Evolutionary conservation across 306 rosid genomes (phyloP), one percentile per base, ranked within the genome.

Genomic region (Vigna nakashimae): DNA sequence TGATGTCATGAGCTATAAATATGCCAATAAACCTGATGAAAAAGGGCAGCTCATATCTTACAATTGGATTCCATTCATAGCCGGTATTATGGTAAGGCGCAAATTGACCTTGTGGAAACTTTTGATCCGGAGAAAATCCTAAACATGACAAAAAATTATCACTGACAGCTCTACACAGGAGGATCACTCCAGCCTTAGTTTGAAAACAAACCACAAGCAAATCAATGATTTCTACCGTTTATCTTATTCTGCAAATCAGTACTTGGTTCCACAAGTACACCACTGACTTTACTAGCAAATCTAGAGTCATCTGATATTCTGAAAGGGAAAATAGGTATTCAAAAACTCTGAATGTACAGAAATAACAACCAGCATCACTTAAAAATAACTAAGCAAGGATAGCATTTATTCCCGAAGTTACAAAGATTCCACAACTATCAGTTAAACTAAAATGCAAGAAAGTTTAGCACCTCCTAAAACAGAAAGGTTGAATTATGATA

Each of bases 31-130:
- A 75, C 64, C 17, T 43, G 15, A 43, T 57, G 48, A 52, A 42
- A 71, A 60, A 58, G 40, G 14, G 75, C 42, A 79, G 71, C 53
- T 42, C 57, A 50, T 20, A 66, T 75, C 96, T 18, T 88, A 94
- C 98, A 83, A 49, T 83, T 68, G 97, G 94, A 71, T 94, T 94
- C 98, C 98, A 94, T 66, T 90, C 86, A 49, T 91, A 85, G 88
- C 87, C 79, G 74, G 66, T 78, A 75, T 80, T 84, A 71, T 65
- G 74, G 80, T 94, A 92, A 75, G 94, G 91, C 78, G 96, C 81
- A 70, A 89, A 94, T 76, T 86, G 86, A 74, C 86, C 90, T 84
- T 83, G 98, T 13, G 98, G 98, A 84, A 92, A 94, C 90, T 88
- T 94, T 26, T 50, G 79, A 63, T 90, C 93, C 0, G 97, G 98